Evolutionary conservation across 257 asterid species (phyloP), one percentile per base, ranked within the genome.

Genomic region (Cordia subcordata): DNA sequence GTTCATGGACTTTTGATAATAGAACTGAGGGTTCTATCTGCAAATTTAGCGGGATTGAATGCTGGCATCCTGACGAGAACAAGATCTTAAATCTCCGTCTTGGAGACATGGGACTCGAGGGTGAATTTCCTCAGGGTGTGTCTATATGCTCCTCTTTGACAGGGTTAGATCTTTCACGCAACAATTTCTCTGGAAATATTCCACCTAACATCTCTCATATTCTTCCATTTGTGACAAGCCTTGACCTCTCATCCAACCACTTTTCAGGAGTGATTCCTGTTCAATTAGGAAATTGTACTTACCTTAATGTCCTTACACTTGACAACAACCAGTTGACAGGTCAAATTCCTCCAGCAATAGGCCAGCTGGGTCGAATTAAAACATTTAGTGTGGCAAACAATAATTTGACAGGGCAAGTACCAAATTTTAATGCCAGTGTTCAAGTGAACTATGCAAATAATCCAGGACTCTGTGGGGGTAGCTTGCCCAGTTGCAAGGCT

Each of bases 11-110:
- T 39, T 90, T 90, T 44, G 50, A 66, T 15, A 85, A 87, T 57
- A 27, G 8, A n/a, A 69, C 87, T 1, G 78, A 79, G 64, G 88
- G 86, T 47, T 76, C 59, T 38, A 87, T 90, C 67, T 87, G 97
- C 75, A 70, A 55, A 37, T 90, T 87, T 51, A 16, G 73, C 12
- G 96, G 96, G 61, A 49, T 90, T 21, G 84, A 81, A 0, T 87
- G 97, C 68, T 87, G 96, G 97, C 96, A 90, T 53, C 77, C 72
- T 0, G 80, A 78, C 17, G 94, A 87, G 56, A 90, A 67, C 68
- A 83, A 49, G 74, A 87, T 90, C 59, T 19, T 90, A 49, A 87
- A 82, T 57, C 73, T 90, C 74, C 75, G 60, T 0, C 72, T 90
- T 50, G 27, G 77, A 0, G 76, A 69, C 70, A 87, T 87, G 95